Base-by-base conservation (phyloP, 1,284 basidiomycete species). In the Boletus mariae region DNA sequence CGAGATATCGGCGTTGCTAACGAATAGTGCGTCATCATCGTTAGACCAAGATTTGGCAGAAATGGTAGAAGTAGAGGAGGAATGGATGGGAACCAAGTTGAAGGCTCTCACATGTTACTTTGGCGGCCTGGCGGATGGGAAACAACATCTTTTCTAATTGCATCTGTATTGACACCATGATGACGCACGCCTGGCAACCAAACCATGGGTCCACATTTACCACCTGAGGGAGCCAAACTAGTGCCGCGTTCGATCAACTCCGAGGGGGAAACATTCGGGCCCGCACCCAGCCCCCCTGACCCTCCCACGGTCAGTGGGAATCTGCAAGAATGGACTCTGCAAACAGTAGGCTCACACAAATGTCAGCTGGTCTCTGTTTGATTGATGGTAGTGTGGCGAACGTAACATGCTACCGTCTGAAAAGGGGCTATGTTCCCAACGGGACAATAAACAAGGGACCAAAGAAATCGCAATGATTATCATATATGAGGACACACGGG, bases 71-170 rank as follows among this genome's bases (percentile, higher is more conserved):
- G 78, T 94, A 10, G 92, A 95, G 65, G 92, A 94, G 66, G 88
- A 90, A 65, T 94, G 90, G 89, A 92, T 91, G 86, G 85, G 87
- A 2, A 74, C 72, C 15, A 94, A 93, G 70, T 72, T 94, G 47
- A 95, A 94, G 62, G 90, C 89, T 1, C 68, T 92, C 55, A 90
- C 87, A 1, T 91, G 87, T 69, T 91, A 91, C 66, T 90, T 88
- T 65, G 89, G 90, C 23, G 90, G 90, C 15, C 70, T 92, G 23
- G 85, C 73, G 1, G 65, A 69, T 12, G 87, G 84, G 1, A 88
- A 91, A 61, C 83, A 82, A 54, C 66, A 78, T 40, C 61, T 83
- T 49, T 90, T 84, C 59, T 77, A 34, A 57, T 32, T 34, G 20
- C 8, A 23, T 42, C 38, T 28, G 3, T 31, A 40, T 26, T 49